Evolutionary conservation across 352 stramenopile genomes (phyloP).

Genomic region (Phytophthora ohioensis): DNA sequence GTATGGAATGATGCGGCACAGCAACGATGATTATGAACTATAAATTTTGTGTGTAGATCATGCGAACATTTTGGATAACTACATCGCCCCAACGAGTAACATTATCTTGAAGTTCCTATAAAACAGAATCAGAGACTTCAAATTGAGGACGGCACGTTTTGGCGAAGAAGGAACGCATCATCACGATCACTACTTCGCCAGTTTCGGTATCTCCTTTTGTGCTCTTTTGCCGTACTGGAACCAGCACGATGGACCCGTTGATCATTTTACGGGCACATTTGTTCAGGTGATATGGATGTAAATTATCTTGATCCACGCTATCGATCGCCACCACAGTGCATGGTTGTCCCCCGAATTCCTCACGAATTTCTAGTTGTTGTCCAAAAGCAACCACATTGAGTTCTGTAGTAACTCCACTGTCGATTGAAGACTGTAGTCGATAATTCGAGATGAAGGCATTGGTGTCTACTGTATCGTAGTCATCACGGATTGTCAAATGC

Average conservation of each 20-base stretch:
- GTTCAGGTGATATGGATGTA: conserved; percentile 35
- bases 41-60: conserved; percentile 13
- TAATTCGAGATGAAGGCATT: conserved; percentile 12
- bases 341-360: not conserved
- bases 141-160: conserved; percentile 25
- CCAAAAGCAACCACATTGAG: conserved; percentile 29
- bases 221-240: conserved; percentile 6
- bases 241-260: conserved; percentile 15
- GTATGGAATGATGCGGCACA: too few relatives aligned
- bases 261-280: conserved; percentile 34
- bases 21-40: too few relatives aligned
- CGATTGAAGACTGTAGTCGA: not conserved
- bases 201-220: not conserved
- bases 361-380: conserved; percentile 8
- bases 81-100: conserved; percentile 28
- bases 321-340: conserved; percentile 22
- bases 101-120: conserved; percentile 23
- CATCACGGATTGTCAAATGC: conserved; percentile 34
- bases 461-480: conserved; percentile 22
- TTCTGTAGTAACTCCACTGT: conserved; percentile 20
- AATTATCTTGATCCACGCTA: conserved; percentile 38
- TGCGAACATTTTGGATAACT: conserved; percentile 29
- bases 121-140: conserved; percentile 1
- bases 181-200: conserved; percentile 24
- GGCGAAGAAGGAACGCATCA: conserved; percentile 21